Conservation (phyloP, 768 basidiomycete genomes). For the Auricularia heimuer region DNA sequence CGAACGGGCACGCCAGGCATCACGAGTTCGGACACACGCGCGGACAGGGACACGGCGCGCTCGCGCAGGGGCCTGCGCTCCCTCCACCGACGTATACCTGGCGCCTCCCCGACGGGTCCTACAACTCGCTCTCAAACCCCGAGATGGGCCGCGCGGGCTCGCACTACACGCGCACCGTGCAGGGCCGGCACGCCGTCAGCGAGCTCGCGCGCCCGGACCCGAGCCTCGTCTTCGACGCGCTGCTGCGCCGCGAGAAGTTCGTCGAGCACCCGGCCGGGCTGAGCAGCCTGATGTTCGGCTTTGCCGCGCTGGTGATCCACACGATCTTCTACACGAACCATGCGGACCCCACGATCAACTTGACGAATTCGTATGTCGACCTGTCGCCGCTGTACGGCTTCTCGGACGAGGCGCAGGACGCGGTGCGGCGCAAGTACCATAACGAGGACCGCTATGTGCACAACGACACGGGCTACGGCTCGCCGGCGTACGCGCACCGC, state of each 20-base stretch:
- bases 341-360: slow-evolving; percentile 36
- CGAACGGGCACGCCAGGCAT: not conserved
- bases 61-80: not conserved
- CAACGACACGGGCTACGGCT: slow-evolving; percentile 1
- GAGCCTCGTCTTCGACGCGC: slow-evolving; percentile 29
- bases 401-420: slow-evolving; percentile 29
- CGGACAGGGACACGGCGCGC: not conserved
- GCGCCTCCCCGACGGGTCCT: slow-evolving; percentile 50
- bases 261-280: slow-evolving; percentile 23
- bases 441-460: not conserved
- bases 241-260: slow-evolving; percentile 25
- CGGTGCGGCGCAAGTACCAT: slow-evolving; percentile 34
- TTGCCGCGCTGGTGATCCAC: slow-evolving; percentile 18
- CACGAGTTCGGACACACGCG: not conserved
- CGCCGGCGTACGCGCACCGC: slow-evolving; percentile 4
- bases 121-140: slow-evolving; percentile 47
- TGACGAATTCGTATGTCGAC: slow-evolving; percentile 47
- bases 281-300: slow-evolving; percentile 22
- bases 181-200: slow-evolving; percentile 31
- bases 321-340: slow-evolving; percentile 36
- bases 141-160: slow-evolving; percentile 48
- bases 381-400: slow-evolving; percentile 47
- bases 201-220: slow-evolving; percentile 39
- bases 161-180: slow-evolving; percentile 52
- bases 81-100: slow-evolving; percentile 32